Conservation (phyloP, 768 basidiomycete species). For the Tylopilus plumbeoviolaceoides region DNA sequence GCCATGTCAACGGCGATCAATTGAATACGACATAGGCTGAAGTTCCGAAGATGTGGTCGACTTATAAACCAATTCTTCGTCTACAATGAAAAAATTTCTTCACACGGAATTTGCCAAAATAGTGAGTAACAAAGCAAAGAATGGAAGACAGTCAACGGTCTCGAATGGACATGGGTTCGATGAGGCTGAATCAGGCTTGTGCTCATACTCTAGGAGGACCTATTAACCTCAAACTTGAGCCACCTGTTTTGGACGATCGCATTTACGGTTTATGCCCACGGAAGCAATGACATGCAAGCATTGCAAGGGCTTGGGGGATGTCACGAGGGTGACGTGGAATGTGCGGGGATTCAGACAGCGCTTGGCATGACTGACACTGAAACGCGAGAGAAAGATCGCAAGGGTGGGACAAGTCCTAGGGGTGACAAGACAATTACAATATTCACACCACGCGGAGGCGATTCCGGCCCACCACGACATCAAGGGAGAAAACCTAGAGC, state of each 20-base stretch:
- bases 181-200: constrained; percentile 1
- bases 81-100: constrained; percentile 13
- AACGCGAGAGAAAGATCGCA: constrained; percentile 20
- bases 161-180: constrained; percentile 1
- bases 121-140: constrained; percentile 15
- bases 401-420: constrained; percentile 19
- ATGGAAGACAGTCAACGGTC: constrained; percentile 11
- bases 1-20: constrained; percentile 35
- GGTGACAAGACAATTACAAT: constrained; percentile 13
- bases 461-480: constrained; percentile 22
- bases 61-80: not conserved
- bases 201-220: constrained; percentile 5
- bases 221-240: not conserved
- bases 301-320: not conserved
- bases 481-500: constrained; percentile 24
- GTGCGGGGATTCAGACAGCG: not conserved
- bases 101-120: constrained; percentile 17
- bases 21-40: constrained; percentile 29
- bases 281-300: too few relatives aligned
- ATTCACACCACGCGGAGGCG: constrained; percentile 14
- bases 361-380: constrained; percentile 14
- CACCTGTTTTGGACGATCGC: constrained; percentile 11
- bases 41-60: constrained; percentile 24
- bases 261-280: too few relatives aligned
- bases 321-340: constrained; percentile 8